These are phyloP conservation scores for Tuber aestivum DNA, from an alignment of 495 filamentous ascomycete species.

Conservation along the genomic window DNA sequence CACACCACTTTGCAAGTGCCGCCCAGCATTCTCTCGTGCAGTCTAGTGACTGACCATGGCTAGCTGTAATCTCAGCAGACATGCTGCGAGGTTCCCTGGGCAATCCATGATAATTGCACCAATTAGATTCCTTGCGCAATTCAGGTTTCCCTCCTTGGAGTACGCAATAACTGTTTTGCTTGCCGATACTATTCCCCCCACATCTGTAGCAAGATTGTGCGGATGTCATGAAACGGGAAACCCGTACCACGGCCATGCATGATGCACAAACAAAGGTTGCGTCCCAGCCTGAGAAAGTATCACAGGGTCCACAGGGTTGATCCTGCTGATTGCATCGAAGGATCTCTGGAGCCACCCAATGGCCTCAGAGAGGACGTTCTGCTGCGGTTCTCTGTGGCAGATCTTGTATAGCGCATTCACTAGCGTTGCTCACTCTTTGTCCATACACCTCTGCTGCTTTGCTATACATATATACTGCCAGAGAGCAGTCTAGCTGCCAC, in stretches of 20 bases:
- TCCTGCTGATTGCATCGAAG: slow-evolving; percentile 53
- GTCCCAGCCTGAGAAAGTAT: slow-evolving; percentile 54
- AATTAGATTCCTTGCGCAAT: slow-evolving; percentile 55
- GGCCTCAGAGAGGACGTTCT: slow-evolving; percentile 52
- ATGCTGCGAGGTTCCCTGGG: slow-evolving; percentile 58
- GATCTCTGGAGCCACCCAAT: slow-evolving; percentile 71
- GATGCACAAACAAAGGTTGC: slow-evolving; percentile 60
- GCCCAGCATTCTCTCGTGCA: slow-evolving; percentile 50
- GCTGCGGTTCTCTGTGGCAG: slow-evolving; percentile 55
- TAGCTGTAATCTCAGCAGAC: slow-evolving; percentile 64
- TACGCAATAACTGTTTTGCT: slow-evolving; percentile 29
- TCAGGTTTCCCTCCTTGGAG: slow-evolving; percentile 46
- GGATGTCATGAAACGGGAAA: slow-evolving; percentile 46
- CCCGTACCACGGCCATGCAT: slow-evolving; percentile 56
- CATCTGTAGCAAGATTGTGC: slow-evolving; percentile 10
- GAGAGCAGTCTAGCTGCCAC: slow-evolving; percentile 62
- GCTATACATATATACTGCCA: slow-evolving; percentile 71
- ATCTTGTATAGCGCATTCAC: slow-evolving; percentile 68
- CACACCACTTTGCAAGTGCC: slow-evolving; percentile 51
- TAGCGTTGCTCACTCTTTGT: slow-evolving; percentile 49
- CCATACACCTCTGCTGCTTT: slow-evolving; percentile 48
- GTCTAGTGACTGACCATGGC: slow-evolving; percentile 45
- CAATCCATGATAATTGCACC: slow-evolving; percentile 56
- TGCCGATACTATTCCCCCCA: slow-evolving; percentile 9
- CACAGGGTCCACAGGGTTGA: slow-evolving; percentile 54